Evolutionary conservation across 140 eudicot genomes (phyloP).

Genomic region (Flaveria floridana): DNA sequence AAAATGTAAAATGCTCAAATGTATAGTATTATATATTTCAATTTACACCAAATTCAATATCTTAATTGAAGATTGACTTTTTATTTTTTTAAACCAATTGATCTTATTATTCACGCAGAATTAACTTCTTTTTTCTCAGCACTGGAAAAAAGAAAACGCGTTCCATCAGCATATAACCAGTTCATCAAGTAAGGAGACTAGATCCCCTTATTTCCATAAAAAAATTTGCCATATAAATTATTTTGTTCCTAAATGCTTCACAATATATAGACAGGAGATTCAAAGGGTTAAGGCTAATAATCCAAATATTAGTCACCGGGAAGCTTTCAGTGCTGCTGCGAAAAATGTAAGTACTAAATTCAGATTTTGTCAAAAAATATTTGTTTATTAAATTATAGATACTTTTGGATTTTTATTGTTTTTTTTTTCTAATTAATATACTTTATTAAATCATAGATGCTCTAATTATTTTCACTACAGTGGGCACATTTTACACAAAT

Average conservation of each 20-base stretch:
- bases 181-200: conserved; percentile 51
- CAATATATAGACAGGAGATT: conserved; percentile 49
- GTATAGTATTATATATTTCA: not conserved
- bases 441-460: too few relatives aligned
- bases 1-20: not conserved
- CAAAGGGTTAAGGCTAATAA: conserved; percentile 55
- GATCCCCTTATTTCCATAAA: conserved; percentile 11
- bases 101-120: not conserved
- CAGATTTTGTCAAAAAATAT: not conserved
- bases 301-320: conserved; percentile 53
- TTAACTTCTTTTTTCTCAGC: conserved; percentile 33
- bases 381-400: not conserved
- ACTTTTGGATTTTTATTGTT: not conserved
- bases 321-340: conserved; percentile 59
- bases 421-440: too few relatives aligned
- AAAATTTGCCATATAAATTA: not conserved
- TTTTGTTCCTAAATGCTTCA: not conserved
- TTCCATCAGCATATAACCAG: conserved; percentile 71
- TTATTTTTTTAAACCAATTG: not conserved
- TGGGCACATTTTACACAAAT: conserved; percentile 62
- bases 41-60: not conserved
- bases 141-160: conserved; percentile 69
- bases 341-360: conserved; percentile 39
- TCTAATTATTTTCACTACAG: conserved; percentile 21
- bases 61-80: not conserved